Percentiles rank a stretch among this genome's conserved stretches.
Conservation (phyloP, 2,329 filamentous ascomycete genomes). For the Xylaria sp. region DNA sequence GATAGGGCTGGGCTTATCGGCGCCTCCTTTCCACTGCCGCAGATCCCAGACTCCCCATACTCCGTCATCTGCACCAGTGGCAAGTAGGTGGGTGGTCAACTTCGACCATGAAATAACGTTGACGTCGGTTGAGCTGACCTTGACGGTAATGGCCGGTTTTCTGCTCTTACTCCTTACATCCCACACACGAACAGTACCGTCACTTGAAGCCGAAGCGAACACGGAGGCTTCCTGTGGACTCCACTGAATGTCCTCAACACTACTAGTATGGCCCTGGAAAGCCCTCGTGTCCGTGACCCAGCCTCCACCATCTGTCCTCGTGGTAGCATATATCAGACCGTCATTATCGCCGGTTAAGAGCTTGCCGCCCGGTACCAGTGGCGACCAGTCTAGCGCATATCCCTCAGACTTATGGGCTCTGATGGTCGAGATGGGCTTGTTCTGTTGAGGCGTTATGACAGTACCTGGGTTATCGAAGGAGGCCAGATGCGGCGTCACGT, state of each 20-base stretch:
- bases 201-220: constrained; percentile 92
- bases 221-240: constrained; percentile 92
- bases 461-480: constrained; percentile 92
- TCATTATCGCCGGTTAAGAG: constrained; percentile 92
- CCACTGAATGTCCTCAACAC: constrained; percentile 97
- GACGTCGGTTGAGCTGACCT: constrained; percentile 85
- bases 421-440: constrained; percentile 88
- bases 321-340: constrained; percentile 89
- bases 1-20: constrained; percentile 78
- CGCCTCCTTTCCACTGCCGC: constrained; percentile 86
- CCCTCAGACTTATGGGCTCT: constrained; percentile 93
- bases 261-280: constrained; percentile 84
- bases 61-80: constrained; percentile 92
- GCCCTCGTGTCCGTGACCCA: constrained; percentile 88
- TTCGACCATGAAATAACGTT: constrained; percentile 97
- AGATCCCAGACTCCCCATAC: constrained; percentile 97
- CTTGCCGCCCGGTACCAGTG: constrained; percentile 80
- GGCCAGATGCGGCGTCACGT: constrained; percentile 87
- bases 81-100: constrained; percentile 88
- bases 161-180: constrained; percentile 91
- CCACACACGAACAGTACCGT: constrained; percentile 96
- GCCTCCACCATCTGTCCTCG: constrained; percentile 84
- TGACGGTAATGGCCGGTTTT: constrained; percentile 86
- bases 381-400: constrained; percentile 97
- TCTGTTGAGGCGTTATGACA: constrained; percentile 81